Conservation (phyloP, 495 filamentous ascomycete species). For the Penicillium lividum region DNA sequence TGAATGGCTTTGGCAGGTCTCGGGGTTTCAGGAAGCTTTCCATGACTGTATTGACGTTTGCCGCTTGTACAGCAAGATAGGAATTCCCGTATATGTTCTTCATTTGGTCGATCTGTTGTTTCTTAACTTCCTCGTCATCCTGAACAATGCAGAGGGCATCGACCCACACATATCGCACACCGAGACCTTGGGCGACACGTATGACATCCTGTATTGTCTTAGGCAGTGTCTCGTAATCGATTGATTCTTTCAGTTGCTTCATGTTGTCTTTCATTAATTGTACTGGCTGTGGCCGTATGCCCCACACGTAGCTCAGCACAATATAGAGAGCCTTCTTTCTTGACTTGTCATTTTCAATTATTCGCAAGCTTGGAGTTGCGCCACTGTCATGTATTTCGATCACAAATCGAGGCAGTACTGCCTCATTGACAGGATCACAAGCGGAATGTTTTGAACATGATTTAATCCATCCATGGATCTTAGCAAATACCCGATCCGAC, state of each 20-base stretch:
- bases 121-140: neutral
- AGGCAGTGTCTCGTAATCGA: neutral
- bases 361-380: neutral
- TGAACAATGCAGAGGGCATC: constrained; percentile 4
- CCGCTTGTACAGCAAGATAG: neutral
- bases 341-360: neutral
- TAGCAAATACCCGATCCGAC: neutral
- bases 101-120: constrained; percentile 1
- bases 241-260: neutral
- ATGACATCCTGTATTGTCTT: constrained; percentile 3
- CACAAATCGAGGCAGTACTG: constrained; percentile 2
- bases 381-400: neutral
- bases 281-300: neutral
- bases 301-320: neutral
- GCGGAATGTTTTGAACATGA: neutral
- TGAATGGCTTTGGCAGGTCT: neutral
- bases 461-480: neutral
- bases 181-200: constrained; percentile 12
- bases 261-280: neutral
- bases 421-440: neutral
- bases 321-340: neutral
- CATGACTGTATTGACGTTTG: neutral
- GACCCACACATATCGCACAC: neutral
- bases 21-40: neutral
- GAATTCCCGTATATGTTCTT: neutral